phyloP scores from a whole-genome alignment of 176 grass and related monocot genomes.

The Puccinellia tenuiflora region DNA sequence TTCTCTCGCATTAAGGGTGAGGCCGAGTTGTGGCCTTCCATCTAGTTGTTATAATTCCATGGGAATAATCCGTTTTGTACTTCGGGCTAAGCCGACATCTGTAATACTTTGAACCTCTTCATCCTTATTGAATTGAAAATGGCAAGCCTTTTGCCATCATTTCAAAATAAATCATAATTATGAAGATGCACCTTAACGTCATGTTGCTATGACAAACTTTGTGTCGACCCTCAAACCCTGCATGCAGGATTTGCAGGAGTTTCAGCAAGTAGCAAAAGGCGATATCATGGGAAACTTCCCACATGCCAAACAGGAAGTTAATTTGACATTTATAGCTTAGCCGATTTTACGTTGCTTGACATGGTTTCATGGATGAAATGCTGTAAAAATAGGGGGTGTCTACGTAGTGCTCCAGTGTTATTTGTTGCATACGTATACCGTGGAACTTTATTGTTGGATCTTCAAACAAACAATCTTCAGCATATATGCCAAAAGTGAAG shows the following conservation, averaged over 20 bases:
- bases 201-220: slow-evolving; percentile 62
- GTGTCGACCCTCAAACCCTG: slow-evolving; percentile 47
- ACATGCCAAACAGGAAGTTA: background rate
- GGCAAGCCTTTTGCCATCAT: too few relatives aligned
- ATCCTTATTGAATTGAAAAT: too few relatives aligned
- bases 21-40: too few relatives aligned
- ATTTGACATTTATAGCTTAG: background rate
- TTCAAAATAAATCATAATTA: too few relatives aligned
- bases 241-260: background rate
- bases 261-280: background rate
- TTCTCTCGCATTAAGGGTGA: too few relatives aligned
- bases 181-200: slow-evolving; percentile 51
- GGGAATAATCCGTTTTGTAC: too few relatives aligned
- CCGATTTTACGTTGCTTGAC: background rate
- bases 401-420: background rate
- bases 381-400: background rate
- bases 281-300: background rate
- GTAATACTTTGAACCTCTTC: too few relatives aligned
- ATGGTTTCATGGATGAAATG: background rate
- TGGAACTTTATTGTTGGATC: slow-evolving; percentile 89
- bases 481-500: slow-evolving; percentile 58
- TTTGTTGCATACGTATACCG: slow-evolving; percentile 36
- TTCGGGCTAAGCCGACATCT: too few relatives aligned
- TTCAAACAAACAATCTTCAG: slow-evolving; percentile 77
- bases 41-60: too few relatives aligned